A percentile compares a stretch with the other conserved stretches of the same genome.
Evolutionary conservation across 345 rosid genomes (phyloP).

Genomic region (Punica granatum): DNA sequence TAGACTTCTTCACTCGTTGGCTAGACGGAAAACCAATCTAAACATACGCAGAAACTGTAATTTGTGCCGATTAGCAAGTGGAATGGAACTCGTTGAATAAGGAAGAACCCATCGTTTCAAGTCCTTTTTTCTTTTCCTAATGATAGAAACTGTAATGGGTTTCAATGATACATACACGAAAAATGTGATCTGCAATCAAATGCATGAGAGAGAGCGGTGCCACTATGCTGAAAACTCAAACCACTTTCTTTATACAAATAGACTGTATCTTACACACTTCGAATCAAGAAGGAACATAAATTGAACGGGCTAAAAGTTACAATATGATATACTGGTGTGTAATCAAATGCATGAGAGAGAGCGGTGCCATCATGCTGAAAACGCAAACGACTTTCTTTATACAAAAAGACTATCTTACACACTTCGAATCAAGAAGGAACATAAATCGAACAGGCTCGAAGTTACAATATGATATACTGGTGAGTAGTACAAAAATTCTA

Average conservation of each 20-base stretch:
- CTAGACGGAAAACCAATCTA: slow-evolving; percentile 27
- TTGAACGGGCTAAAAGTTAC: background rate
- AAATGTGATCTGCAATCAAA: background rate
- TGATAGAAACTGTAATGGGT: no score
- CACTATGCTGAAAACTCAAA: background rate
- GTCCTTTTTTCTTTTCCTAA: no score
- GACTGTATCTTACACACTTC: background rate
- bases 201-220: background rate
- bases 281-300: background rate
- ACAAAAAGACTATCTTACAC: background rate
- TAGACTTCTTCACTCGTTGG: slow-evolving; percentile 38
- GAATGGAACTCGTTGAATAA: background rate
- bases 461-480: background rate
- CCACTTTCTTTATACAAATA: background rate
- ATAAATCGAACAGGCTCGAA: background rate
- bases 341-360: background rate
- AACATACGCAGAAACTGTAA: background rate
- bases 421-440: background rate
- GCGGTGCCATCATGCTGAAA: background rate
- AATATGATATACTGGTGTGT: background rate
- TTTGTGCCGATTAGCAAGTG: no score
- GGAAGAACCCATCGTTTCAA: no score
- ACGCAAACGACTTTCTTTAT: background rate
- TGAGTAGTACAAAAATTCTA: background rate
- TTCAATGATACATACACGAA: no score